These are phyloP conservation scores for Stentor coeruleus DNA, from an alignment of 73 alveolate genomes.

Conservation along the genomic window DNA sequence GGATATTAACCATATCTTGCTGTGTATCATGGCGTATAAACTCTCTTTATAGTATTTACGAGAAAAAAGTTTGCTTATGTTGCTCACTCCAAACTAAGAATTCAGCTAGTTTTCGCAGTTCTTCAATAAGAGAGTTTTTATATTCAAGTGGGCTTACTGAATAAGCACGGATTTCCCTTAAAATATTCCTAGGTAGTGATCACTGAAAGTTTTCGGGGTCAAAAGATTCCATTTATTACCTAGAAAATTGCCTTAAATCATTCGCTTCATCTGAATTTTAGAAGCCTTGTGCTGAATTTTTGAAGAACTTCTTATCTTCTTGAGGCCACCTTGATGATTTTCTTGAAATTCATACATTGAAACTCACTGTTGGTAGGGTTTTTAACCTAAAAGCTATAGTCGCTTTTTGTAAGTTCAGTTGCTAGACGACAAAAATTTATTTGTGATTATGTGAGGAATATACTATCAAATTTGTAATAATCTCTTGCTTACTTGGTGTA, in stretches of 20 bases:
- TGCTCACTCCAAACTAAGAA: no score
- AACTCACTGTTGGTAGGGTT: conserved; percentile 85
- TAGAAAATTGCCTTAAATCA: neutral
- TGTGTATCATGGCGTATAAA: no score
- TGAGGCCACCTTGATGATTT: neutral
- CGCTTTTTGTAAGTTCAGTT: conserved; percentile 88
- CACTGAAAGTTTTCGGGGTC: no score
- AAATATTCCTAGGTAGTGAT: no score
- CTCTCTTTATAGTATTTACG: no score
- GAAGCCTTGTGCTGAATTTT: neutral
- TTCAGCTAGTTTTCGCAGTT: no score
- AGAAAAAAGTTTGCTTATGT: no score
- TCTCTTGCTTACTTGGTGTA: conserved; percentile 94
- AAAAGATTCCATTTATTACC: neutral
- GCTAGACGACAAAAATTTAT: conserved; percentile 91
- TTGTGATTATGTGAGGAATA: conserved; percentile 84
- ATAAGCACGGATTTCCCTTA: no score
- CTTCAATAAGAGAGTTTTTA: no score
- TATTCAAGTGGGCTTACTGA: no score
- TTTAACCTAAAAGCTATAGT: conserved; percentile 89
- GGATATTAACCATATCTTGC: no score
- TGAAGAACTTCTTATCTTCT: neutral
- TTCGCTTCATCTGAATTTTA: neutral
- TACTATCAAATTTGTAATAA: conserved; percentile 84
- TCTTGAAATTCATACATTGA: conserved; percentile 9